A percentile compares a stretch with the other conserved stretches of the same genome.
phyloP scores from a whole-genome alignment of 1,284 basidiomycete genomes.

The Cryptococcus jaspeensis region DNA sequence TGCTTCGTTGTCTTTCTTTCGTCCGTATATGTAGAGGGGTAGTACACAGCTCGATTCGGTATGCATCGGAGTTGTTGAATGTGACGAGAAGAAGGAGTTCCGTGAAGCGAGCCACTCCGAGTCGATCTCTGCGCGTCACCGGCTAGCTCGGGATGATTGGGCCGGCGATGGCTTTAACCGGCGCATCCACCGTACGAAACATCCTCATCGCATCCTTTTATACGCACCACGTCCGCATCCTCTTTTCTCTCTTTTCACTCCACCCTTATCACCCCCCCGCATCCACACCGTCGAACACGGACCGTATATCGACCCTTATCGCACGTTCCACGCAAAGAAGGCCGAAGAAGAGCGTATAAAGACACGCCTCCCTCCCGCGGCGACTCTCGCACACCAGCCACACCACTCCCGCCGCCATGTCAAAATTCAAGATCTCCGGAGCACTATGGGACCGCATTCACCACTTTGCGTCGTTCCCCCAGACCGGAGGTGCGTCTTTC shows the following conservation, averaged over 20 bases:
- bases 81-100: no score
- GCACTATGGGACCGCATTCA: conserved; percentile 89
- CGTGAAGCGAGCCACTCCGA: no score
- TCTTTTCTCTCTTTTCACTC: background rate
- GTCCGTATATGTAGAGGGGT: no score
- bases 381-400: background rate
- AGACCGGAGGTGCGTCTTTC: conserved; percentile 70
- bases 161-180: no score
- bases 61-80: no score
- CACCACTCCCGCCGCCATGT: conserved; percentile 38
- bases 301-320: background rate
- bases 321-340: background rate
- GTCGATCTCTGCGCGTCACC: no score
- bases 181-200: background rate
- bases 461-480: conserved; percentile 91
- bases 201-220: background rate
- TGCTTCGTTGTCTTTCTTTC: background rate
- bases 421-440: conserved; percentile 63
- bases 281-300: no score
- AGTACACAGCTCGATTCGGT: no score
- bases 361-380: background rate
- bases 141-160: no score
- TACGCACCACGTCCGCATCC: background rate
- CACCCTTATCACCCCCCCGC: background rate
- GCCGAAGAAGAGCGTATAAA: background rate